Evolutionary conservation across 371 early-diverging fungal genomes (phyloP), one percentile per base, ranked within the genome.

Genomic region (Mucor ambiguus): DNA sequence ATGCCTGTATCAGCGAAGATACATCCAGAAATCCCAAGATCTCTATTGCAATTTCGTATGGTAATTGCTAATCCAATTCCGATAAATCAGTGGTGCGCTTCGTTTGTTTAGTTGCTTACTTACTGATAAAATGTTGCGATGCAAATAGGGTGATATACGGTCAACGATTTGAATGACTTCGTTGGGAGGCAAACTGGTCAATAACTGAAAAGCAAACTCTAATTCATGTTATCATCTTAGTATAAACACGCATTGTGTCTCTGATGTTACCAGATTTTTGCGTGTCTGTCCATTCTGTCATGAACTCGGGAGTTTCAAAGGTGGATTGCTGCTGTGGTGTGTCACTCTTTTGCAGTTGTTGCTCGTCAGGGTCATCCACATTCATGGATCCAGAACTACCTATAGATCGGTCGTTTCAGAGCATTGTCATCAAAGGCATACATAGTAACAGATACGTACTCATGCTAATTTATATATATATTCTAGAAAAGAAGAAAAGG

Each of bases 41-140:
- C 52, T 86, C 84, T 11, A 90, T 66, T 38, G 85, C 79, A 26
- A 89, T 72, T 72, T 91, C 91, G 49, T 69, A 81, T 0, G 92
- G 92, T 6, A 91, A 64, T 37, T 69, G 61, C 82, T 83, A 38
- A 30, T 32, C 35, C 11, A 6, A 35, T 35, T 9, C 35, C 35
- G 9, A 10, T 35, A 4, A 11, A 35, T 35, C 1, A 4, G 1
- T 11, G 35, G 35, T 35, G 4, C n/a, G n/a, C n/a, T n/a, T 10
- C 30, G 5, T 33, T 7, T 35, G 24, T n/a, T 18, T 32, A n/a
- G 35, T 11, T 16, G 9, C 22, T 4, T 41, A 48, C 48, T 37
- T 41, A 49, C 66, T 46, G 59, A 65, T 18, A 91, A 52, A 49
- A 89, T 85, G 62, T 91, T 87, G 48, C 87, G 79, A 60, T 86